These are phyloP conservation scores for Actinomortierella ambigua DNA, from an alignment of 371 early-diverging fungal genomes.

Conservation along the genomic window DNA sequence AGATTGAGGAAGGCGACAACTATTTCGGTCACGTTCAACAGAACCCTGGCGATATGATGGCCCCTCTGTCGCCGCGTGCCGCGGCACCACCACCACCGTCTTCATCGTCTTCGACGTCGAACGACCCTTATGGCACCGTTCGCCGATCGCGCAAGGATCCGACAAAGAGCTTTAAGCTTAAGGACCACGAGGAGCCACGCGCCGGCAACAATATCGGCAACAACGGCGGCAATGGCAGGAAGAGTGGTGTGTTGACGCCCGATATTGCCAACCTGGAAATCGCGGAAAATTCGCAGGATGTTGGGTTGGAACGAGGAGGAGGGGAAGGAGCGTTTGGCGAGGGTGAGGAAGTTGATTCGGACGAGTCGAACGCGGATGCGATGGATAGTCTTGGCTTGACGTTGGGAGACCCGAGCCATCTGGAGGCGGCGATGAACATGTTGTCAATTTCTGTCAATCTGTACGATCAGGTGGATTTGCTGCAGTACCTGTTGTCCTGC, in stretches of 20 bases:
- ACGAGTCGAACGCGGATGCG: constrained; percentile 28
- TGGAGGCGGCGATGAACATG: constrained; percentile 66
- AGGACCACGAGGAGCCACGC: constrained; percentile 53
- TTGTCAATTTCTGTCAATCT: constrained; percentile 73
- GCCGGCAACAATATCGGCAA: no score
- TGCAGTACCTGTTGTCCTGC: constrained; percentile 83
- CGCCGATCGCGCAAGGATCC: constrained; percentile 5
- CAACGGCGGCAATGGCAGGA: no score
- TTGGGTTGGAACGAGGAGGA: constrained; percentile 5
- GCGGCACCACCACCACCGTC: constrained; percentile 11
- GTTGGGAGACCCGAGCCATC: constrained; percentile 68
- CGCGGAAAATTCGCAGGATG: constrained; percentile 16
- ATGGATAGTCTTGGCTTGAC: constrained; percentile 64
- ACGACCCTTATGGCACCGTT: constrained; percentile 6
- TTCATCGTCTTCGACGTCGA: constrained; percentile 8
- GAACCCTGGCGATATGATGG: neutral
- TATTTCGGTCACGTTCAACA: constrained; percentile 40
- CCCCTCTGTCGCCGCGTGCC: neutral
- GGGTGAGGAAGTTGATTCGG: constrained; percentile 31
- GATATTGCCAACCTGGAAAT: constrained; percentile 23
- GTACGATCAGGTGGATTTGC: constrained; percentile 82
- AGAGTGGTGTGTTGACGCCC: constrained; percentile 19
- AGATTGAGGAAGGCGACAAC: constrained; percentile 29
- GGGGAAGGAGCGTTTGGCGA: constrained; percentile 3
- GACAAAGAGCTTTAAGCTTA: constrained; percentile 53